Percentiles rank a stretch among this genome's conserved stretches.
Conservation (phyloP, 768 basidiomycete genomes). For the Panellus pusillus region DNA sequence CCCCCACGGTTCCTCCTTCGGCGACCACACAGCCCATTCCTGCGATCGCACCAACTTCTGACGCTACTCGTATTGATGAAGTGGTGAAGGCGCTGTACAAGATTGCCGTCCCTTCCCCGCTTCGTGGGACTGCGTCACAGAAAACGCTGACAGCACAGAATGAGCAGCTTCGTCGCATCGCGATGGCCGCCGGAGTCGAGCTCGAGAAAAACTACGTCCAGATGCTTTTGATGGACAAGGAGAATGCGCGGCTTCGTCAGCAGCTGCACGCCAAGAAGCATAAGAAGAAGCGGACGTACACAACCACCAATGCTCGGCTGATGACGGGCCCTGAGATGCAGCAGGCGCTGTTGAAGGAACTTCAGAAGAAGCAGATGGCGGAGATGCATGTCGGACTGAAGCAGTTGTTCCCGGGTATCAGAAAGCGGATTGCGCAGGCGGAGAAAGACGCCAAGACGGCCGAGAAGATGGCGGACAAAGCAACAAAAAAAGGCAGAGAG, state of each 20-base stretch:
- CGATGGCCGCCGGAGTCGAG: neutral
- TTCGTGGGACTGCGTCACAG: neutral
- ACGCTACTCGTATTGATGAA: too few species aligned
- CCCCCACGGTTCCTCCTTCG: too few species aligned
- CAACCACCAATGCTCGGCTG: neutral
- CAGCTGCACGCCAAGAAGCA: slow-evolving; percentile 6
- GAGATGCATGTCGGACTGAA: neutral
- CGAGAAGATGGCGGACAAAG: too few species aligned
- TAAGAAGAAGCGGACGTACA: neutral
- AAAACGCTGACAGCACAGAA: neutral
- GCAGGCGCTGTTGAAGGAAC: neutral
- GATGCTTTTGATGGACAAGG: neutral
- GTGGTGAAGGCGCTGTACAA: too few species aligned
- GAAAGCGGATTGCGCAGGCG: neutral
- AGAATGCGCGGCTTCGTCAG: slow-evolving; percentile 1
- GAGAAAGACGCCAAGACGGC: too few species aligned
- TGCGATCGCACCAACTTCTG: too few species aligned
- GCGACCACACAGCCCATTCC: too few species aligned
- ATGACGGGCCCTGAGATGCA: slow-evolving; percentile 3
- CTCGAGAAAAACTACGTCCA: neutral
- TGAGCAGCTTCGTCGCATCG: neutral
- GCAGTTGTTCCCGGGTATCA: neutral
- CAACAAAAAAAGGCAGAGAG: too few species aligned
- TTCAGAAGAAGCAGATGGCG: neutral
- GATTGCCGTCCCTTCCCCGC: too few species aligned